phyloP scores from a whole-genome alignment of 768 basidiomycete species.

The Xerocomus brunneocitrinus region DNA sequence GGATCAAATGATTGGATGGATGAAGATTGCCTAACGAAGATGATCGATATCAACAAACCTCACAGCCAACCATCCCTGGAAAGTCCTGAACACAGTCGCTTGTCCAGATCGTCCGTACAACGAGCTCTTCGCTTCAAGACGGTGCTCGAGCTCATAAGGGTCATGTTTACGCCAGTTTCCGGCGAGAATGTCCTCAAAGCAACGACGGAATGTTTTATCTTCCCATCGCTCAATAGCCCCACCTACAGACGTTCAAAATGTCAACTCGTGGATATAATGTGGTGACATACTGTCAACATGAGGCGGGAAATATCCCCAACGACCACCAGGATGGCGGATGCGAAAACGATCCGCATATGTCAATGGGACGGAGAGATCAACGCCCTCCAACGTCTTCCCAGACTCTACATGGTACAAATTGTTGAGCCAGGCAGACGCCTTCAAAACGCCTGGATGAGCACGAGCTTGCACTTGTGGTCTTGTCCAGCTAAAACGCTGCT shows the following conservation, averaged over 20 bases:
- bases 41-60: slow-evolving; percentile 37
- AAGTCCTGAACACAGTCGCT: slow-evolving; percentile 54
- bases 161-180: slow-evolving; percentile 65
- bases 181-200: slow-evolving; percentile 56
- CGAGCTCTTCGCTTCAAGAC: slow-evolving; percentile 57
- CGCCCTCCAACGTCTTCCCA: slow-evolving; percentile 39
- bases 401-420: slow-evolving; percentile 51
- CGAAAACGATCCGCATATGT: slow-evolving; percentile 72
- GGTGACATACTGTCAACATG: slow-evolving; percentile 49
- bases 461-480: slow-evolving; percentile 62
- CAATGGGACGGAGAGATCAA: slow-evolving; percentile 59
- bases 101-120: slow-evolving; percentile 57
- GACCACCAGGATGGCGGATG: slow-evolving; percentile 59
- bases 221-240: slow-evolving; percentile 76
- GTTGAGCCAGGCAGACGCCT: slow-evolving; percentile 56
- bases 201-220: slow-evolving; percentile 52
- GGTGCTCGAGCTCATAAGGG: slow-evolving; percentile 57
- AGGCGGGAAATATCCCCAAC: slow-evolving; percentile 52
- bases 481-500: slow-evolving; percentile 36
- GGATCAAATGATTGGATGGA: not conserved
- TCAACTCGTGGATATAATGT: not conserved
- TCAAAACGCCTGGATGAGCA: slow-evolving; percentile 61
- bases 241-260: slow-evolving; percentile 34
- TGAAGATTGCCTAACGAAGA: not conserved
- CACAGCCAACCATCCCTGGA: slow-evolving; percentile 76